Evolutionary conservation across 306 rosid species (phyloP), one percentile per base, ranked within the genome.

Genomic region (Trichosanthes truncata): DNA sequence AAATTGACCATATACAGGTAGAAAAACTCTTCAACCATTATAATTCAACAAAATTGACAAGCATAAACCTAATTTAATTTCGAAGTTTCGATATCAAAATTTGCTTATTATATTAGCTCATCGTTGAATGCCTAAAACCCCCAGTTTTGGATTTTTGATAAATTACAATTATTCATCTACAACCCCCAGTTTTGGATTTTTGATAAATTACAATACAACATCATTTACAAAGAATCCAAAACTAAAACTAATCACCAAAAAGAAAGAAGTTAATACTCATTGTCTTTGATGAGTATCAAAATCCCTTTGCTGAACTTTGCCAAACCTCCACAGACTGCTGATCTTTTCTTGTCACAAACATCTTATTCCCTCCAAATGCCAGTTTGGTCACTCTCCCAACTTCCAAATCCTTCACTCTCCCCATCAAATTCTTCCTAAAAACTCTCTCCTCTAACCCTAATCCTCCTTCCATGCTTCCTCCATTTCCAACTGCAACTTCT

Each of bases 261-360:
- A 23, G 2, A 1, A 59, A 10, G 9, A 25, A 0, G 1, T 6
- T 6, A 0, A 55, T 3, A 57, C 7, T 60, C 23, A 23, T 25
- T 60, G 18, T 1, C 20, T 26, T 26, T 60, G 67, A 26, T 60
- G 38, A 41, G 36, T 13, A 80, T 90, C 86, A 89, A 81, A 85
- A 81, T 74, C 88, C 92, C 82, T 85, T 84, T 0, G 81, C 80
- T 45, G 93, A 87, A 87, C 94, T 88, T 84, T 91, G 94, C 99
- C 99, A 95, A 57, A 93, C 94, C 89, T 95, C 99, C 78, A 95
- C 96, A 86, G 41, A 82, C 66, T 91, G 97, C 65, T 88, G 88
- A 78, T 91, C 97, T 80, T 88, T 93, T 83, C 97, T 89, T 0
- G 93, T 87, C 75, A 93, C 83, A 80, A 91, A 90, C 99, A 95